Evolutionary conservation across 2,329 filamentous ascomycete genomes (phyloP).

Genomic region (Epichloe sibirici): DNA sequence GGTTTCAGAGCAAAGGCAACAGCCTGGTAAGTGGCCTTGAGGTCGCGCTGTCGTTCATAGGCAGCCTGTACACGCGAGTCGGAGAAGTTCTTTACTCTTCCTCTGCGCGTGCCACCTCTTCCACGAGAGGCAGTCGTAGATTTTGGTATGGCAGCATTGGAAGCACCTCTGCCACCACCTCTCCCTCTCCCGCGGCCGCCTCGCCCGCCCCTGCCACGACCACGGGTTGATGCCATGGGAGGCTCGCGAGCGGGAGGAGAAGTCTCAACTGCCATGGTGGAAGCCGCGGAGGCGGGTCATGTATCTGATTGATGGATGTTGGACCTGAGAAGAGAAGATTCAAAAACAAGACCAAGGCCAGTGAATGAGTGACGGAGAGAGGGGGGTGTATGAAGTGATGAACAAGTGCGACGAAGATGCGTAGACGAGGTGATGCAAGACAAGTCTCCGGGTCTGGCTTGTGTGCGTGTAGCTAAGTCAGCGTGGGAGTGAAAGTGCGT

Average conservation of each 20-base stretch:
- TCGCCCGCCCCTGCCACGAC: conserved; percentile 20
- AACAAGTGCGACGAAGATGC: not conserved
- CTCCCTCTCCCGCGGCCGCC: conserved; percentile 9
- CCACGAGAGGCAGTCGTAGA: conserved; percentile 24
- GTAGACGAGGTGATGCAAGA: not conserved
- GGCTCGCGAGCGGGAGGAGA: conserved; percentile 26
- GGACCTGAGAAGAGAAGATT: not conserved
- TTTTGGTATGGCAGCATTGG: conserved; percentile 20
- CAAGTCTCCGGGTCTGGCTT: not conserved
- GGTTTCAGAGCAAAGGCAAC: conserved; percentile 52
- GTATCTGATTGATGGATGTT: conserved; percentile 10
- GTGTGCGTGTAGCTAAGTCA: not conserved
- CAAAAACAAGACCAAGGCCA: not conserved
- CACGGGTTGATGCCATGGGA: conserved; percentile 16
- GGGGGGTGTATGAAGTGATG: not conserved
- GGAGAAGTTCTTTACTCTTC: conserved; percentile 44
- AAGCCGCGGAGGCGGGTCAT: conserved; percentile 18
- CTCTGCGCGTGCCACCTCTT: conserved; percentile 29
- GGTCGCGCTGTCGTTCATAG: conserved; percentile 51
- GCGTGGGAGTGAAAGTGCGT: not conserved
- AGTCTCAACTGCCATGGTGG: conserved; percentile 25
- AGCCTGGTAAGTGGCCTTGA: conserved; percentile 52
- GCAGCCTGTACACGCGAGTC: conserved; percentile 43
- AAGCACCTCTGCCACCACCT: conserved; percentile 17
- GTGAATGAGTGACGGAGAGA: not conserved